Base-by-base conservation (phyloP, 768 basidiomycete genomes). In the Bullera alba region DNA sequence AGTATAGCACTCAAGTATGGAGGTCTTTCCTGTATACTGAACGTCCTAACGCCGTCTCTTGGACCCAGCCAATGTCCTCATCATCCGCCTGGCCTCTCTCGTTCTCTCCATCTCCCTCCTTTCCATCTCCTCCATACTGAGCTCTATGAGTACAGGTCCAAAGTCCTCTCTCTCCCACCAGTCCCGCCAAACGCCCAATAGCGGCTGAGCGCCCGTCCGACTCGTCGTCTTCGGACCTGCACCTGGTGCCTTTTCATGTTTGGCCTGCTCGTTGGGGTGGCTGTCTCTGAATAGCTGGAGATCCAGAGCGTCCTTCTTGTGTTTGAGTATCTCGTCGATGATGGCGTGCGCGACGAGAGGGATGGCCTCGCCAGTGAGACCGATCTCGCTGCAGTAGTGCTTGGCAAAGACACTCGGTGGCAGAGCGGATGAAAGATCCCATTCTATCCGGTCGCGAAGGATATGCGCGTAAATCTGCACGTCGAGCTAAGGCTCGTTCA, bases 401-500 rank as follows among this genome's bases (percentile, higher is more conserved):
- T 75, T 73, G 0, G 93, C 80, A 63, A 97, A 97, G 0, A 75
- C 77, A 68, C 93, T 86, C 1, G 93, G 93, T 0, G 89, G 92
- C 30, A 96, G 68, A 2, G 67, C 44, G 23, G 64, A 68, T 3
- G 92, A 93, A n/a, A 97, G 79, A 73, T 99, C 93, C 93, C 93
- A 99, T 73, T 99, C 95, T 58, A 99, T 90, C 66, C 91, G 87
- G 74, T 99, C 95, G 50, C 86, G 77, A 1, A 99, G 78, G 71
- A 93, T 89, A 68, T 90, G 79, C 41, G 84, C 86, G 21, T 84
- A 87, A 66, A 99, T 85, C 71, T 99, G 95, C 22, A 97, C 89
- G 74, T 99, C 95, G 67, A 99, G 88, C 89, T 95, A 72, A 17
- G n/a, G 30, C 15, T 21, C n/a, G 42, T 45, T n/a, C 19, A 41